Evolutionary conservation across 1,284 basidiomycete species (phyloP), one percentile per base, ranked within the genome.

Genomic region (Papiliotrema flavescens): DNA sequence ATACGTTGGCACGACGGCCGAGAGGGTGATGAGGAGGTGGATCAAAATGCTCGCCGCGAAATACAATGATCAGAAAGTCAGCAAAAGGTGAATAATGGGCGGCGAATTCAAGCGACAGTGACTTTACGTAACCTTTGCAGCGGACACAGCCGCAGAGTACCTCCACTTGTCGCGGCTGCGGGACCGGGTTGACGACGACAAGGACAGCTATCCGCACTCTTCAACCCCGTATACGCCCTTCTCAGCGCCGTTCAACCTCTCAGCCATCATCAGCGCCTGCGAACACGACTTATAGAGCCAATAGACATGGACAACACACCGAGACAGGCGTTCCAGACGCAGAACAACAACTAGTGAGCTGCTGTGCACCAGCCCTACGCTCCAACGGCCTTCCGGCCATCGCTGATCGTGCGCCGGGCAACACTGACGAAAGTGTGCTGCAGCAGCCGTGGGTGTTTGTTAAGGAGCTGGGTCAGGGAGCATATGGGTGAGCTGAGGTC

Each of bases 401-500:
- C 4, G 20, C 5, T 15, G 7, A 15, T 37, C 3, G 19, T 1
- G 17, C 47, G 24, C 32, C 32, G 15, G 6, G 26, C 24, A n/a
- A 45, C 17, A 15, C 39, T 40, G 20, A 20, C 39, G 39, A 19
- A 15, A 78, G 76, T 73, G 79, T 92, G 58, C 90, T 97, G 66
- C 92, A 96, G 71, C 82, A 87, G 34, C 90, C 92, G 70, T 97
- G 96, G 75, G 83, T 87, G 71, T 93, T 90, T 73, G 89, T 93
- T 75, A 97, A 96, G 78, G 93, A 95, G 71, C 86, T 96, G 54
- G 93, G 91, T 34, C 92, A 93, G 77, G 92, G 89, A 65, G 91
- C 91, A 23, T 94, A 95, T 74, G 92, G 92, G 69, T 71, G 40
- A 51, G 71, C 62, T 24, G 19, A 9, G 48, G 28, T n/a, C n/a